Evolutionary conservation across 345 rosid genomes (phyloP), one percentile per base, ranked within the genome.

Genomic region (Euphorbia lathyris): DNA sequence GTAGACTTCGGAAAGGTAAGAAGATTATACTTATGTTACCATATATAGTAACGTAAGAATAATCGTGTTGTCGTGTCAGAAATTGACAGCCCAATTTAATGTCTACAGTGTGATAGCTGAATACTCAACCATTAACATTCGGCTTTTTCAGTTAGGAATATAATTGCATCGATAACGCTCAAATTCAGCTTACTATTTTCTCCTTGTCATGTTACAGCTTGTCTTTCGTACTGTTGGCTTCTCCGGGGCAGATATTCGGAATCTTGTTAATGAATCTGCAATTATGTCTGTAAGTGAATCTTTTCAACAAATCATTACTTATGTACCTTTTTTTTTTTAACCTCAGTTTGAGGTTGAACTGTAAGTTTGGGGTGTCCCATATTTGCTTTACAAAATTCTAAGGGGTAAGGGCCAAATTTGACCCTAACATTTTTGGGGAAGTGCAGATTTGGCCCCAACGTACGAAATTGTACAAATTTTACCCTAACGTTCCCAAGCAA

Each of bases 241-340:
- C 82, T 91, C 97, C 9, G 98, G 98, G 17, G 98, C 98, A 70
- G 98, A 94, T 82, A 91, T 94, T 50, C 84, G 93, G 29, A 94
- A 91, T 86, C 97, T 90, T 74, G 98, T 94, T 62, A 91, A 94
- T 72, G 97, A 94, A 84, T 91, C 98, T 56, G 98, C 95, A 68
- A 91, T 94, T 58, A 94, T 91, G 98, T 85, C 98, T 64, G 98
- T 94, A 87, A 80, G 97, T 87, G 20, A 65, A 16, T 56, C 23
- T 34, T 34, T 32, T 50, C 61, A 51, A 53, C 48, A 26, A 30
- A 55, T 40, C 19, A 26, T 5, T 11, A 69, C 25, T 45, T 36
- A 43, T 64, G 14, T 45, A 23, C 11, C 7, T 16, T 0, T 23
- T 30, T 43, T 17, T n/a, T 56, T 17, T n/a, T n/a, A n/a, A 26